These are phyloP conservation scores for Umbelopsis isabellina DNA, from an alignment of 192 early-diverging fungal species.

Conservation along the genomic window DNA sequence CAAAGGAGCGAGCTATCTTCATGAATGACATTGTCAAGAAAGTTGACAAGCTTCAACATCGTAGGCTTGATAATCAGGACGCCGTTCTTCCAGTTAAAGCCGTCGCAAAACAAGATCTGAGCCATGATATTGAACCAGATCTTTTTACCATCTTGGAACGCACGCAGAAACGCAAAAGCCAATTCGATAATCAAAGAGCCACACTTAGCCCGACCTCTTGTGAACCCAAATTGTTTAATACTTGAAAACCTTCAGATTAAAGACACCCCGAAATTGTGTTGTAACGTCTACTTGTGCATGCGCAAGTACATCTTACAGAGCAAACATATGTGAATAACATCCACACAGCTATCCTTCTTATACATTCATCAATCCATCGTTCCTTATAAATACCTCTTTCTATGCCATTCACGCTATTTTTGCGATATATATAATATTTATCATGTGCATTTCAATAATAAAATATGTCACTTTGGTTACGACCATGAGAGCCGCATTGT, in stretches of 20 bases:
- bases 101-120: not conserved
- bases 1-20: conserved; percentile 49
- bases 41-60: conserved; percentile 45
- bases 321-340: no score
- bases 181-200: conserved; percentile 38
- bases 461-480: no score
- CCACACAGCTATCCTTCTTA: no score
- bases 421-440: no score
- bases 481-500: no score
- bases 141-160: conserved; percentile 28
- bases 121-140: not conserved
- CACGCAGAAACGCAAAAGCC: conserved; percentile 22
- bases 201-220: conserved; percentile 14
- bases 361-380: no score
- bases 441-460: no score
- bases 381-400: no score
- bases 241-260: not conserved
- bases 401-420: no score
- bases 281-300: no score
- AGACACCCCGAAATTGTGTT: not conserved
- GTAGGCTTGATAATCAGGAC: conserved; percentile 52
- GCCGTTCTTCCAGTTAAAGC: conserved; percentile 19
- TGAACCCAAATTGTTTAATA: not conserved
- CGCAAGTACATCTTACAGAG: no score
- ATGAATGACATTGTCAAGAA: conserved; percentile 49